Percentiles rank a stretch among this genome's conserved stretches.
phyloP scores from a whole-genome alignment of 495 filamentous ascomycete species.

The Jackrogersella minutella region DNA sequence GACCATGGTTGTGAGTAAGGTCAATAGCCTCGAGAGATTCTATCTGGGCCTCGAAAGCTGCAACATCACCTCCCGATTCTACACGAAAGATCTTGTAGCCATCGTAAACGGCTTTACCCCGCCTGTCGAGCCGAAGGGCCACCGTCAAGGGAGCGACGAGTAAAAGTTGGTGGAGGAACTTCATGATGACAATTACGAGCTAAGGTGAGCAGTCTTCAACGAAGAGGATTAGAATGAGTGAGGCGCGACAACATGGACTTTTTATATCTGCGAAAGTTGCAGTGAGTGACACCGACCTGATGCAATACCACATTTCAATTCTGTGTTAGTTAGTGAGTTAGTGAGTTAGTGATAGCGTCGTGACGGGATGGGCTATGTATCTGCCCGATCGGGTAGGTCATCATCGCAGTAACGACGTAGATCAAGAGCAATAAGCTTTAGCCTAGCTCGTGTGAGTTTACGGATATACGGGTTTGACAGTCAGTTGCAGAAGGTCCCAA shows the following conservation, averaged over 20 bases:
- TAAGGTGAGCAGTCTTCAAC: not conserved
- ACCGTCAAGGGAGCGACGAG: slow-evolving; percentile 32
- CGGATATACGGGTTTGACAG: slow-evolving; percentile 12
- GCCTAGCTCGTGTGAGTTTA: slow-evolving; percentile 26
- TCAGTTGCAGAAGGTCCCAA: slow-evolving; percentile 32
- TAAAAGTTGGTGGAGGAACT: slow-evolving; percentile 30
- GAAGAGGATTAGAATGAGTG: not conserved
- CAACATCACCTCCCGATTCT: slow-evolving; percentile 25
- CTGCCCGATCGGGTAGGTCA: slow-evolving; percentile 40
- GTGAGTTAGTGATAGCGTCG: slow-evolving; percentile 4
- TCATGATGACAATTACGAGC: slow-evolving; percentile 33
- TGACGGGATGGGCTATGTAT: slow-evolving; percentile 29
- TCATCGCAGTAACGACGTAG: slow-evolving; percentile 2
- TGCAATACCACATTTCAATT: slow-evolving; percentile 1
- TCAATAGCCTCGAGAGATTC: slow-evolving; percentile 44
- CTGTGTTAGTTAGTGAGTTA: too few species aligned
- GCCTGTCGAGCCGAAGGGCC: slow-evolving; percentile 38
- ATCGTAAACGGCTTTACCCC: slow-evolving; percentile 47
- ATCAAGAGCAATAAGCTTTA: slow-evolving; percentile 37
- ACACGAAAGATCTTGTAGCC: slow-evolving; percentile 57
- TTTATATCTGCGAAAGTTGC: slow-evolving; percentile 14
- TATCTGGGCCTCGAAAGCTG: slow-evolving; percentile 44
- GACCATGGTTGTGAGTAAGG: slow-evolving; percentile 44
- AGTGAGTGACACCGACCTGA: not conserved
- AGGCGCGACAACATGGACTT: not conserved